Evolutionary conservation across 805 yeast genomes (phyloP), one percentile per base, ranked within the genome.

Genomic region (Candida verbasci): DNA sequence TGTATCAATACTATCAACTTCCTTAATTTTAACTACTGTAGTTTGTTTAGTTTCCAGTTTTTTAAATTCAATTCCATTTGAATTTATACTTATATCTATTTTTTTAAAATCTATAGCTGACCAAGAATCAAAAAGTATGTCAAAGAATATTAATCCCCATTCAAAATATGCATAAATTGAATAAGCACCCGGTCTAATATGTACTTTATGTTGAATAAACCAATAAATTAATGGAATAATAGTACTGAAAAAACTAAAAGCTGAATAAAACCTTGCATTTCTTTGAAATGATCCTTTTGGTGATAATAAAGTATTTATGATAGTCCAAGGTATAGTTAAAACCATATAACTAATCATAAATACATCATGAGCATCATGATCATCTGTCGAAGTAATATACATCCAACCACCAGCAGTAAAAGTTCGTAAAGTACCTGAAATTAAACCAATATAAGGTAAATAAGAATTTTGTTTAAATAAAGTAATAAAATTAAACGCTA

Each of bases 381-480:
- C 96, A 58, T 93, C 98, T 1, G 97, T 87, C 6, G 96, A 85
- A 1, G 98, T 93, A 44, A 93, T 84, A 55, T 93, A 93, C 6
- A 94, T 95, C 97, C 97, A 93, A 9, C 97, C 97, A 53, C 98
- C 98, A 54, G 97, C 93, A 2, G 96, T 82, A 38, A 93, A 74
- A 0, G 98, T 93, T 60, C 98, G 78, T n/a, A 85, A 37, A 2
- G 85, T 41, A n/a, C 98, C 98, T 4, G 77, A 53, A 2, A 74
- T 31, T n/a, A 80, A 42, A 28, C 72, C 72, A 43, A 68, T 44
- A 37, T 52, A 57, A 9, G 76, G 65, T 37, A 64, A 41, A 40
- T 56, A 45, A 0, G 70, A 58, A 32, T 60, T 45, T 10, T 52
- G 43, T 38, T 46, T 62, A 59, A 61, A 60, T 42, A 70, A 58